A percentile compares a stretch with the other conserved stretches of the same genome.
Evolutionary conservation across 2,329 filamentous ascomycete species (phyloP).

Genomic region (Myriosclerotinia duriaeana): DNA sequence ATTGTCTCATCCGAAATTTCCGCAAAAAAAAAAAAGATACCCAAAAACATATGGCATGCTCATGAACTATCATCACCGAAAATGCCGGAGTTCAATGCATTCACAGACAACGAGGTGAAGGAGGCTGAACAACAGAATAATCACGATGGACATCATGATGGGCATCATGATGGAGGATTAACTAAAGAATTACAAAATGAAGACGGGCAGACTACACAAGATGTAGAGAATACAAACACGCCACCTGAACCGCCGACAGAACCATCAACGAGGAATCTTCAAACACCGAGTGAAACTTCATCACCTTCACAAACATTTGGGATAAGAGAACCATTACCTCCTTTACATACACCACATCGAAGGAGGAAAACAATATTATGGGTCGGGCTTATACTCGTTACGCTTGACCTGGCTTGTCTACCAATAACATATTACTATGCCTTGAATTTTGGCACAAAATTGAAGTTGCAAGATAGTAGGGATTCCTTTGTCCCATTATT

Average conservation of each 20-base stretch:
- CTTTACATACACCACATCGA: constrained; percentile 34
- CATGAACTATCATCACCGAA: constrained; percentile 9
- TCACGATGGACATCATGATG: not conserved
- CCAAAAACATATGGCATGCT: not conserved
- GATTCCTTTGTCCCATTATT: not conserved
- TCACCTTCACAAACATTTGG: constrained; percentile 17
- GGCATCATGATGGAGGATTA: constrained; percentile 1
- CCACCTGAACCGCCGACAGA: constrained; percentile 2
- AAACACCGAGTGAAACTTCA: constrained; percentile 11
- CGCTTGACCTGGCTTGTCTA: constrained; percentile 33
- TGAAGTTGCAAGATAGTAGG: constrained; percentile 34
- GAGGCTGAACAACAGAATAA: constrained; percentile 4
- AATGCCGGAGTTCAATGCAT: constrained; percentile 24
- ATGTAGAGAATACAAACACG: not conserved
- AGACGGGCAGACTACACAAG: not conserved
- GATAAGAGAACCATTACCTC: constrained; percentile 29
- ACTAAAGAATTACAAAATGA: not conserved
- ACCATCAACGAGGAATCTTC: not conserved
- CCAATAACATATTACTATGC: constrained; percentile 38
- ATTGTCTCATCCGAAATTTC: not conserved
- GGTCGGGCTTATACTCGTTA: constrained; percentile 28
- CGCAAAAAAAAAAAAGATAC: not conserved
- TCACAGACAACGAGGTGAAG: constrained; percentile 19
- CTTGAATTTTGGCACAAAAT: constrained; percentile 33
- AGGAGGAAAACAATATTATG: constrained; percentile 29